Conservation (phyloP, 345 rosid species). For the Litchi chinensis region DNA sequence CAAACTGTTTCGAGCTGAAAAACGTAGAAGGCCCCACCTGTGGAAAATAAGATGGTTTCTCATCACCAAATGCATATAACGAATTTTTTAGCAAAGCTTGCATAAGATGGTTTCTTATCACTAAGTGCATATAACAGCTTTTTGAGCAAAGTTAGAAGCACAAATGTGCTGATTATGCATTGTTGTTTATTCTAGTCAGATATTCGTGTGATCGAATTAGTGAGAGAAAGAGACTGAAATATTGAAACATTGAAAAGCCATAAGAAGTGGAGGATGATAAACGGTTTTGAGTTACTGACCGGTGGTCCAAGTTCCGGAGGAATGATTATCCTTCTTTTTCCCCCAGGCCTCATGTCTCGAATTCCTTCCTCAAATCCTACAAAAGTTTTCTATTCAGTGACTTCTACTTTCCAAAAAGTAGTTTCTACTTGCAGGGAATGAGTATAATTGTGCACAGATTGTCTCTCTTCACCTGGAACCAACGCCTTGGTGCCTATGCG, state of each 20-base stretch:
- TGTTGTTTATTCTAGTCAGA: neutral
- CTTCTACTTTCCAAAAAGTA: neutral
- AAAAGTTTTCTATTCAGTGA: constrained; percentile 13
- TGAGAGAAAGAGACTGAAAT: neutral
- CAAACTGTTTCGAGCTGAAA: constrained; percentile 93
- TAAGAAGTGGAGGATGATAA: neutral
- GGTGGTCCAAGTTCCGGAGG: constrained; percentile 99
- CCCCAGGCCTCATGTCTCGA: constrained; percentile 90
- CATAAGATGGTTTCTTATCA: neutral
- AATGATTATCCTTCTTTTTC: constrained; percentile 86
- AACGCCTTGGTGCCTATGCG: constrained; percentile 88
- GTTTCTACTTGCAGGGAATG: neutral
- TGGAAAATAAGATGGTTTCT: neutral
- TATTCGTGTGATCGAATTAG: neutral
- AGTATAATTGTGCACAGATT: neutral
- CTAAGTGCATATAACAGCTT: too few relatives aligned
- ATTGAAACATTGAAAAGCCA: neutral
- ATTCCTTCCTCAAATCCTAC: constrained; percentile 96
- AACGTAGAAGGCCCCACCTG: constrained; percentile 98
- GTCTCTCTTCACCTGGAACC: constrained; percentile 68
- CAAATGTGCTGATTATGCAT: neutral
- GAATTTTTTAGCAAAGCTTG: neutral
- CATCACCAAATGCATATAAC: neutral
- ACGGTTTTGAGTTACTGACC: constrained; percentile 45
- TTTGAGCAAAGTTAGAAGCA: neutral